These are phyloP conservation scores for Hylodesmum podocarpum DNA, from an alignment of 306 rosid genomes.

Conservation along the genomic window DNA sequence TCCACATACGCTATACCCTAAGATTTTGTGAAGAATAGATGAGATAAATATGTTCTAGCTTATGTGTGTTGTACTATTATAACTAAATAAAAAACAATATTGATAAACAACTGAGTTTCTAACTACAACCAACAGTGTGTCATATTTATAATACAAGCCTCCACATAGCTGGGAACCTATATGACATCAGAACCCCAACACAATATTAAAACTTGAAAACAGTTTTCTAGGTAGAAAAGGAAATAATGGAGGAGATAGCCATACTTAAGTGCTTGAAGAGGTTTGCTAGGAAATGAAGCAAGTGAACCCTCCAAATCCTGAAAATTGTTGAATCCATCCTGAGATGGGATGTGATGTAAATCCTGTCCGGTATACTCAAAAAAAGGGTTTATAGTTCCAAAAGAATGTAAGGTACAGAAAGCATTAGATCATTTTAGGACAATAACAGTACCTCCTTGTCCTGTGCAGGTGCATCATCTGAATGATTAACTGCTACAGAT, in stretches of 20 bases:
- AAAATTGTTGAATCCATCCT: slow-evolving; percentile 75
- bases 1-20: not conserved
- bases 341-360: slow-evolving; percentile 38
- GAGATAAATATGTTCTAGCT: not conserved
- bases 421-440: slow-evolving; percentile 18
- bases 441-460: slow-evolving; percentile 60
- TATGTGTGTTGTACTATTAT: not conserved
- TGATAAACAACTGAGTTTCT: not conserved
- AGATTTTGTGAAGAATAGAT: slow-evolving; percentile 5
- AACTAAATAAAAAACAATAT: not conserved
- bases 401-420: slow-evolving; percentile 6
- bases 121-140: not conserved
- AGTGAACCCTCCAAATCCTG: slow-evolving; percentile 82
- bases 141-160: slow-evolving; percentile 9
- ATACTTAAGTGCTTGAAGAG: slow-evolving; percentile 92
- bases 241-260: slow-evolving; percentile 20
- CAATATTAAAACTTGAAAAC: not conserved
- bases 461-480: slow-evolving; percentile 45
- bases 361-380: not conserved
- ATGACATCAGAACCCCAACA: slow-evolving; percentile 10
- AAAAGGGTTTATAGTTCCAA: slow-evolving; percentile 14
- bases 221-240: not conserved
- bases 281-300: slow-evolving; percentile 84
- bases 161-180: slow-evolving; percentile 4
- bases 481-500: slow-evolving; percentile 47